Base-by-base conservation (phyloP, 192 early-diverging fungal genomes). In the Cetraspora pellucida region DNA sequence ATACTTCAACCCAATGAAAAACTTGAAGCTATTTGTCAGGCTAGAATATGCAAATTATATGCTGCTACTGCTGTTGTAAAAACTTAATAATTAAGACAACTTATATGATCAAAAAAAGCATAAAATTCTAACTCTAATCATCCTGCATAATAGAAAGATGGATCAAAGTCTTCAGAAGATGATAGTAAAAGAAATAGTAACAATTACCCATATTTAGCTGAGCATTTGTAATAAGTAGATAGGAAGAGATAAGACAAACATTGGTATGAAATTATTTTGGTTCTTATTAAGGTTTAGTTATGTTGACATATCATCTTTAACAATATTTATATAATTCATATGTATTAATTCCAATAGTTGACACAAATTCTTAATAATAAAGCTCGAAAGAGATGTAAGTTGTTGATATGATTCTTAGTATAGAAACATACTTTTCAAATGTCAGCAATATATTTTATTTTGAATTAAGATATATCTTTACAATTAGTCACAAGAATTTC, bases 231-330 rank as follows among this genome's bases (percentile, higher is more conserved):
- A 49, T 49, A 49, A 13, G 10, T n/a, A n/a, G n/a, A n/a, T n/a
- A 90, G 87, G 94, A 98, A 65, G 95, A 98, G 80, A 89, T 89
- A 86, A 90, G 95, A 30, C 81, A 91, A 69, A 88, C 83, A 16
- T 91, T 95, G 91, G 91, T 93, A 5, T 70, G n/a, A 0, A 21
- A 45, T n/a, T 31, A 9, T 21, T 23, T 30, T 69, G 13, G 10
- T 79, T 27, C 7, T 66, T 31, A 63, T 47, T 27, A 28, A 23
- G 47, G 19, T 50, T 23, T n/a, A 31, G 16, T 14, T 21, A 37
- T 21, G 7, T 50, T 63, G 27, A 25, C 13, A 11, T 30, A 28
- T 8, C 0, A 59, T 58, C 25, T 80, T 44, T 47, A 45, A 54
- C 0, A 43, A 31, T 16, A n/a, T n/a, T 25, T 74, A n/a, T 65